These are phyloP conservation scores for Leccinum broughii DNA, from an alignment of 768 basidiomycete species.

Conservation along the genomic window DNA sequence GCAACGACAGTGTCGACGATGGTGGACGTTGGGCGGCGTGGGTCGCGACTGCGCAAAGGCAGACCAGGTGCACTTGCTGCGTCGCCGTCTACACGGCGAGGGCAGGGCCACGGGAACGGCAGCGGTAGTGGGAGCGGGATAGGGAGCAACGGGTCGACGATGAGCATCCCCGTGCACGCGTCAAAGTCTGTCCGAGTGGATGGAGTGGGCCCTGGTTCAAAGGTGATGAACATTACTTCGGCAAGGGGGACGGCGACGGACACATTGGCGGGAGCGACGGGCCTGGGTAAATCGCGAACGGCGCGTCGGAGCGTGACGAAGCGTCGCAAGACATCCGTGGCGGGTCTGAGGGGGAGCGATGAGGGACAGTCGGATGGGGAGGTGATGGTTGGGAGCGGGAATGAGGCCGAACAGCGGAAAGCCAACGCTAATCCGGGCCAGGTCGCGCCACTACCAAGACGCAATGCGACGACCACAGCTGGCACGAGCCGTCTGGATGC, in stretches of 20 bases:
- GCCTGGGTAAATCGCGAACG: neutral
- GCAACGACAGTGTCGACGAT: neutral
- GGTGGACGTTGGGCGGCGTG: neutral
- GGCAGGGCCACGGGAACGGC: too few species aligned
- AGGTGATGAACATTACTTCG: neutral
- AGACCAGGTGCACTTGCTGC: neutral
- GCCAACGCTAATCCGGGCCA: too few species aligned
- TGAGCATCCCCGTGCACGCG: too few species aligned
- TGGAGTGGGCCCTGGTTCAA: constrained; percentile 11
- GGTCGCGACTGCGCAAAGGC: constrained; percentile 20
- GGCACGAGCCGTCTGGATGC: neutral
- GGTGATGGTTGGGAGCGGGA: constrained; percentile 15
- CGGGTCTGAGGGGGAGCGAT: too few species aligned
- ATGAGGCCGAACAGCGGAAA: too few species aligned
- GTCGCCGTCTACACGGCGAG: neutral
- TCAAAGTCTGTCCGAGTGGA: neutral
- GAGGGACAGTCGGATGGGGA: too few species aligned
- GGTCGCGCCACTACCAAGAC: neutral
- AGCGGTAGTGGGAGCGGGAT: too few species aligned
- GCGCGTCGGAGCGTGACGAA: constrained; percentile 7
- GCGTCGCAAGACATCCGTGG: constrained; percentile 17
- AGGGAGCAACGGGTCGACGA: too few species aligned
- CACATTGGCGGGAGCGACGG: too few species aligned
- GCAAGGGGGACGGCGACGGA: too few species aligned
- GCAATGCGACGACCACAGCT: neutral